These are phyloP conservation scores for Paraconiothyrium brasiliense DNA, from an alignment of 2,329 filamentous ascomycete species.

Conservation along the genomic window DNA sequence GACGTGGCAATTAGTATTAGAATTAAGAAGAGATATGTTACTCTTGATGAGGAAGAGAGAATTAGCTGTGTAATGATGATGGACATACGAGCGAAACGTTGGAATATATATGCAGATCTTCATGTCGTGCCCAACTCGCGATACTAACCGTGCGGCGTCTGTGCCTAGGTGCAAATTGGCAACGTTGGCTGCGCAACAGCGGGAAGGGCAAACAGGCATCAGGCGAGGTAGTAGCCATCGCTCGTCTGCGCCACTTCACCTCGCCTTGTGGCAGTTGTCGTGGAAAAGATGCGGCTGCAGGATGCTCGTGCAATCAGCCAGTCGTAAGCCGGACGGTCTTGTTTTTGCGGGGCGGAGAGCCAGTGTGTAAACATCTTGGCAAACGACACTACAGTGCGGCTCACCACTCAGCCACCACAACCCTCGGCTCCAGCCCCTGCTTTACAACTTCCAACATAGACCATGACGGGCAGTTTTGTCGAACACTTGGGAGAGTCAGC, in stretches of 20 bases:
- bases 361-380: not conserved
- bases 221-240: not conserved
- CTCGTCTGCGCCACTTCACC: slow-evolving; percentile 2
- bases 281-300: not conserved
- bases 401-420: not conserved
- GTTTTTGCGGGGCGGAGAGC: not conserved
- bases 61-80: not conserved
- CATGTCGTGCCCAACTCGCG: not conserved
- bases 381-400: not conserved
- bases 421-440: not conserved
- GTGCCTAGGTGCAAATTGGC: slow-evolving; percentile 7
- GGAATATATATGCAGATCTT: not conserved
- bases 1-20: not conserved
- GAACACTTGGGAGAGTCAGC: not conserved
- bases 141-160: slow-evolving; percentile 6
- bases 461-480: not conserved
- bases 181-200: slow-evolving; percentile 4
- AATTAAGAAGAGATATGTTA: not conserved
- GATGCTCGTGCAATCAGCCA: slow-evolving; percentile 3
- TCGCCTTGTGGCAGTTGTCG: not conserved
- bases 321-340: slow-evolving; percentile 5
- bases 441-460: not conserved
- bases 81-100: not conserved
- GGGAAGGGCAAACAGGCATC: not conserved
- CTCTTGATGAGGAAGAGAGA: not conserved